phyloP scores from a whole-genome alignment of 176 grass and related monocot genomes.

The Tillandsia fasciculata region DNA sequence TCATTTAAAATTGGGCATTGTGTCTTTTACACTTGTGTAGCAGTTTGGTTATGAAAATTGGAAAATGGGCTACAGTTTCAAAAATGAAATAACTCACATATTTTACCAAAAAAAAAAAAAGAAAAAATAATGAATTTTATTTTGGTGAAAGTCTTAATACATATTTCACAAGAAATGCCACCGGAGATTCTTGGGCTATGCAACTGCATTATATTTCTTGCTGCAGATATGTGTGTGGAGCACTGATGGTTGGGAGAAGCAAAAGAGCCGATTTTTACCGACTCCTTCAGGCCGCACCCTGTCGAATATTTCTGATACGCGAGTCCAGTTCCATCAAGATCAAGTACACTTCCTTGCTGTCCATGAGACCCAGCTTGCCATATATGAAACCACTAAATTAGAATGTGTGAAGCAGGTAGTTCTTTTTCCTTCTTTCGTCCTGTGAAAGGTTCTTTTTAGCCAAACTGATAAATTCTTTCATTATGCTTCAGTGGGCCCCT shows the following conservation, averaged over 20 bases:
- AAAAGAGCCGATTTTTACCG: conserved; percentile 68
- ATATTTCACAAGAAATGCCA: too few relatives aligned
- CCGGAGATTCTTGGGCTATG: too few relatives aligned
- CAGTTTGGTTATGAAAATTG: too few relatives aligned
- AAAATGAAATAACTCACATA: too few relatives aligned
- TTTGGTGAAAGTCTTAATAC: too few relatives aligned
- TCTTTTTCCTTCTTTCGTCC: conserved; percentile 3
- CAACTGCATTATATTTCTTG: neutral
- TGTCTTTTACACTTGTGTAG: too few relatives aligned
- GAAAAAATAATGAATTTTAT: too few relatives aligned
- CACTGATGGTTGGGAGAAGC: conserved; percentile 94
- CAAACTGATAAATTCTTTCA: neutral
- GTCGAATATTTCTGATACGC: conserved; percentile 51
- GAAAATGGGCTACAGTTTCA: too few relatives aligned
- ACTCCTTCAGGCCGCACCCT: conserved; percentile 50
- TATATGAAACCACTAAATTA: conserved; percentile 26
- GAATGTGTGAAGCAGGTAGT: conserved; percentile 24
- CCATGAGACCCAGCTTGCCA: conserved; percentile 20
- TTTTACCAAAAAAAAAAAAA: too few relatives aligned
- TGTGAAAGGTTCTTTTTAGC: neutral
- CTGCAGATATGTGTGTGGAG: conserved; percentile 89
- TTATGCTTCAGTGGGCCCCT: conserved; percentile 55
- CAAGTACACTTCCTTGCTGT: conserved; percentile 24
- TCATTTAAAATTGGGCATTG: too few relatives aligned
- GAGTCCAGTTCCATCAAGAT: conserved; percentile 33